Evolutionary conservation across 116 monocot species (phyloP).

Genomic region (Iris pallida): DNA sequence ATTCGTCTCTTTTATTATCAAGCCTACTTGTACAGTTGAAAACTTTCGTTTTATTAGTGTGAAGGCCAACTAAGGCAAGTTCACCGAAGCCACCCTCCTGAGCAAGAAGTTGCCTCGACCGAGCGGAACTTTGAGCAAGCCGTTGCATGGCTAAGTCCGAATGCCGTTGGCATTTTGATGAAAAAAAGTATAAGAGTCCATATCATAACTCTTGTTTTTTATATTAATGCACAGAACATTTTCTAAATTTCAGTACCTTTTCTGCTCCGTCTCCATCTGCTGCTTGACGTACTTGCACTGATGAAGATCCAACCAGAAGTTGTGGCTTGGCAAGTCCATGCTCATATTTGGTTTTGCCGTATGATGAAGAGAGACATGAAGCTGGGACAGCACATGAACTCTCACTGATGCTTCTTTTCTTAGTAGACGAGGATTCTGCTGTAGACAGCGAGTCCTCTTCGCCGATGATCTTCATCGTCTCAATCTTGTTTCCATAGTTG

Average conservation of each 20-base stretch:
- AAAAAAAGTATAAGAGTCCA: too few species aligned
- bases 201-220: too few species aligned
- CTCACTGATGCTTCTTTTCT: conserved; percentile 50
- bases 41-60: too few species aligned
- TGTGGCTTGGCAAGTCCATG: conserved; percentile 3
- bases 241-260: neutral
- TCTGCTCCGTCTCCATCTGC: neutral
- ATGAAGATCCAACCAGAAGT: conserved; percentile 15
- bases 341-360: conserved; percentile 11
- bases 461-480: conserved; percentile 18
- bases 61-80: too few species aligned
- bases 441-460: conserved; percentile 50
- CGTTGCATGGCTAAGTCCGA: too few species aligned
- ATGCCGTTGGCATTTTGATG: too few species aligned
- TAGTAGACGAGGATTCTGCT: conserved; percentile 62
- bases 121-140: too few species aligned
- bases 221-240: too few species aligned
- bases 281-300: conserved; percentile 11
- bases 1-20: too few species aligned
- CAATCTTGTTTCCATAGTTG: neutral
- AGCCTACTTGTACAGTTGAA: too few species aligned
- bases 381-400: conserved; percentile 38
- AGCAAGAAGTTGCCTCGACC: too few species aligned
- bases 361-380: conserved; percentile 23
- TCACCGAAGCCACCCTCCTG: too few species aligned